A percentile compares a stretch with the other conserved stretches of the same genome.
phyloP scores from a whole-genome alignment of 805 yeast species.

The Torulaspora maleeae region DNA sequence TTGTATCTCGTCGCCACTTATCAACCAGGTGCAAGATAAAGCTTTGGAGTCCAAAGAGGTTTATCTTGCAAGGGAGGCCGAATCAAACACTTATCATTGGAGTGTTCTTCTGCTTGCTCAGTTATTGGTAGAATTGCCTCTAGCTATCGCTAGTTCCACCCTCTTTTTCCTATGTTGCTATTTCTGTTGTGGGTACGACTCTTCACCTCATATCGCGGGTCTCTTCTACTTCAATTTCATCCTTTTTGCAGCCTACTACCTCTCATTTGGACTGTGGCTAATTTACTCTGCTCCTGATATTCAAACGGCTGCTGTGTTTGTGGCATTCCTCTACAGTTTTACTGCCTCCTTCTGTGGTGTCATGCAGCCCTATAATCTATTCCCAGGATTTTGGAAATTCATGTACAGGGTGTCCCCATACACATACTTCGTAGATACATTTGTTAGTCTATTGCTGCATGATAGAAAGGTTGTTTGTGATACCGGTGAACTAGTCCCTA shows the following conservation, averaged over 20 bases:
- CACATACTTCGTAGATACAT: constrained; percentile 52
- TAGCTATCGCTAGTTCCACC: constrained; percentile 46
- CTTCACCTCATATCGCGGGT: constrained; percentile 45
- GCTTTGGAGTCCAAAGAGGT: constrained; percentile 57
- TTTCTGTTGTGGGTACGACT: constrained; percentile 44
- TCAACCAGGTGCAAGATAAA: constrained; percentile 60
- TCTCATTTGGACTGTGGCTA: constrained; percentile 47
- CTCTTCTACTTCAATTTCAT: constrained; percentile 44
- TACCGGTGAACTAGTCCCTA: constrained; percentile 44
- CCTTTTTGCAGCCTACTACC: constrained; percentile 40
- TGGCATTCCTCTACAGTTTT: constrained; percentile 40
- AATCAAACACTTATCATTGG: constrained; percentile 75
- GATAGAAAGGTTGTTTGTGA: constrained; percentile 49
- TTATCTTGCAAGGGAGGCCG: constrained; percentile 66
- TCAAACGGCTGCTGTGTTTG: constrained; percentile 61
- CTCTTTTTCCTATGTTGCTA: constrained; percentile 51
- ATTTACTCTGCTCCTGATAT: constrained; percentile 63
- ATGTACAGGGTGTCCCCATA: constrained; percentile 65
- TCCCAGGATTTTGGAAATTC: constrained; percentile 74
- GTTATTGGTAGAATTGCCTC: constrained; percentile 56
- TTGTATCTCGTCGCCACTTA: constrained; percentile 52
- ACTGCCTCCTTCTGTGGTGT: constrained; percentile 39
- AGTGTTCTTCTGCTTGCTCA: constrained; percentile 52
- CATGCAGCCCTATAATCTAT: constrained; percentile 36
- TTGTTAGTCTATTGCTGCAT: constrained; percentile 47